Base-by-base conservation (phyloP, 108 stramenopile species). In the Nitzschia sp. region DNA sequence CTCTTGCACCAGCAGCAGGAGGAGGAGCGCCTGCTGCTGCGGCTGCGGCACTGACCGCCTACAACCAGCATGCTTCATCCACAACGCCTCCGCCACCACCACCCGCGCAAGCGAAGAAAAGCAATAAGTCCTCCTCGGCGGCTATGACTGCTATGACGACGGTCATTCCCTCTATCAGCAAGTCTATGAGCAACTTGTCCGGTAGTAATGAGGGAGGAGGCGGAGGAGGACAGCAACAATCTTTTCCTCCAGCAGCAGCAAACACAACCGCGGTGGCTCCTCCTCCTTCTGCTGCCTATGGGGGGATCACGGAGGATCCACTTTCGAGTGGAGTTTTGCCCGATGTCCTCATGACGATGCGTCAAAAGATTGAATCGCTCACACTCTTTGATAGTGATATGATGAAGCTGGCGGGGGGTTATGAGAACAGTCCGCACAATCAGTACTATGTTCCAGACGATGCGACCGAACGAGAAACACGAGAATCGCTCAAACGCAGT, bases 361-460 rank as follows among this genome's bases (percentile, higher is more conserved):
- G 92, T 19, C 87, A 93, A 63, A 88, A 88, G 55, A 85, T 93
- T 59, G 89, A 92, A 76, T 84, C 83, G 0, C 59, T 88, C 32
- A 81, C 73, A 13, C 62, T 90, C 27, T 90, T 90, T 66, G 89
- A 90, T 46, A 71, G 74, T 26, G 85, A 86, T 57, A 86, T 86
- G 83, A 73, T 82, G 71, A 71, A 68, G 55, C 47, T 84, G 13
- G 84, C 72, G 25, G 56, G 22, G 17, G 36, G 59, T 2, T 34
- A 34, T 41, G 70, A 1, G 2, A 31, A 38, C 31, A 59, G 76
- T 35, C 48, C 56, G 1, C 26, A 57, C 8, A 25, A 58, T 16
- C 53, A 41, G 13, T 21, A 21, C 26, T 34, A 27, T 23, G 16
- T 26, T 9, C 13, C 30, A 13, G 73, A 85, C 13, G 84, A 85